Percentiles rank a stretch among this genome's conserved stretches.
Evolutionary conservation across 129 eudicot species (phyloP).

Genomic region (Cynara cardunculus): DNA sequence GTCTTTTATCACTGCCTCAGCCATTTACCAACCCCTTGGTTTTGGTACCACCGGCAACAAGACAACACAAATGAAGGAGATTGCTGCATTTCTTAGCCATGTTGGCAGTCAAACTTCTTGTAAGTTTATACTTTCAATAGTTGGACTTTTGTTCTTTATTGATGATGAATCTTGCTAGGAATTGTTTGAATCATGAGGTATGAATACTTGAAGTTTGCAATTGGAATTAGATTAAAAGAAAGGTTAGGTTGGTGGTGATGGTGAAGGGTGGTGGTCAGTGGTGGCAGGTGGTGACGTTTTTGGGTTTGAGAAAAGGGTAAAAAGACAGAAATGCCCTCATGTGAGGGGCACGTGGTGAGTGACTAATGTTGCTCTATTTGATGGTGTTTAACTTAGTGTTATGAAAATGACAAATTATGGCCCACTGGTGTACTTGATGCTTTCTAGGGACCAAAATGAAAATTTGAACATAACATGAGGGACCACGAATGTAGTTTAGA

Average conservation of each 20-base stretch:
- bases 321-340: not conserved
- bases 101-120: slow-evolving; percentile 92
- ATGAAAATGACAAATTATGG: not conserved
- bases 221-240: not conserved
- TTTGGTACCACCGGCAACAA: slow-evolving; percentile 92
- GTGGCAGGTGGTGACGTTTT: not conserved
- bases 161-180: not conserved
- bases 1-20: slow-evolving; percentile 73
- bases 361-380: not conserved
- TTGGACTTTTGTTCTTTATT: slow-evolving; percentile 1
- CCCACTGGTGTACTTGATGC: not conserved
- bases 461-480: not conserved
- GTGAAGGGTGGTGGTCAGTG: no score
- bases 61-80: slow-evolving; percentile 69
- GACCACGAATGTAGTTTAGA: not conserved
- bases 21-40: slow-evolving; percentile 69
- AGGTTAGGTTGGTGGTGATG: not conserved
- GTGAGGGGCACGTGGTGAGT: not conserved
- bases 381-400: not conserved
- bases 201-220: not conserved
- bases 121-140: slow-evolving; percentile 26
- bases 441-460: not conserved
- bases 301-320: not conserved
- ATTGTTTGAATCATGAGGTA: not conserved
- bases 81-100: slow-evolving; percentile 88